Conservation (phyloP, 2,329 filamentous ascomycete species). For the Epichloe bromicola region DNA sequence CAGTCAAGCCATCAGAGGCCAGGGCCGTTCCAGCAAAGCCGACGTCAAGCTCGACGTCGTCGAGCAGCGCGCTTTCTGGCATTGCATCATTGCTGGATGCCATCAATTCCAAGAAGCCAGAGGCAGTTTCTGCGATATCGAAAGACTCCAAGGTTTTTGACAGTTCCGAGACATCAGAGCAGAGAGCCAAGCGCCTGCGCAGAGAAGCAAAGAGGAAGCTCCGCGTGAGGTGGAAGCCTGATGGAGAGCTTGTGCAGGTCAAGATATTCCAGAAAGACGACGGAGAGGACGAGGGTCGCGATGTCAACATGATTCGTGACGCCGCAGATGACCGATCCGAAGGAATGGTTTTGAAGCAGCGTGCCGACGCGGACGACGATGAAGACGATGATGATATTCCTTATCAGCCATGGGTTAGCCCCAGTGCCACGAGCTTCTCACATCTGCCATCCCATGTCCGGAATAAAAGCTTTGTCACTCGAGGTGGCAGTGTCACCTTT, state of each 20-base stretch:
- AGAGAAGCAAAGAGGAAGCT: conserved; percentile 61
- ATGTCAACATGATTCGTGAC: conserved; percentile 56
- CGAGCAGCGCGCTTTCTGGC: conserved; percentile 27
- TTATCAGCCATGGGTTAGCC: conserved; percentile 39
- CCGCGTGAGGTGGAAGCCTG: conserved; percentile 58
- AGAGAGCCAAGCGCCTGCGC: conserved; percentile 53
- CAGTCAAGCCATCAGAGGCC: conserved; percentile 15
- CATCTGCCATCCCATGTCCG: conserved; percentile 31
- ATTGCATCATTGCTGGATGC: conserved; percentile 42
- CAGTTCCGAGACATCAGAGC: conserved; percentile 51
- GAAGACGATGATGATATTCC: conserved; percentile 46
- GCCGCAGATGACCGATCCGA: conserved; percentile 61
- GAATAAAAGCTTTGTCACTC: conserved; percentile 37
- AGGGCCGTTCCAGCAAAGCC: conserved; percentile 10
- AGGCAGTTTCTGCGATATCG: conserved; percentile 29
- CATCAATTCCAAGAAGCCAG: conserved; percentile 30
- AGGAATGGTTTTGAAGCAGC: conserved; percentile 52
- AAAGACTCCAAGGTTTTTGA: conserved; percentile 38
- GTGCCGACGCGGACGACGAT: conserved; percentile 33
- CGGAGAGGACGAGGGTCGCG: conserved; percentile 55
- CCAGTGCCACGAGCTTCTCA: conserved; percentile 33
- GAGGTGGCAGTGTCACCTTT: conserved; percentile 38
- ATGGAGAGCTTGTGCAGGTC: conserved; percentile 51
- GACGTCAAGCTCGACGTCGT: conserved; percentile 8
- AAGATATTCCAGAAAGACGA: conserved; percentile 60